Evolutionary conservation across 139 green algal genomes (phyloP).

Genomic region (Dunaliella primolecta): DNA sequence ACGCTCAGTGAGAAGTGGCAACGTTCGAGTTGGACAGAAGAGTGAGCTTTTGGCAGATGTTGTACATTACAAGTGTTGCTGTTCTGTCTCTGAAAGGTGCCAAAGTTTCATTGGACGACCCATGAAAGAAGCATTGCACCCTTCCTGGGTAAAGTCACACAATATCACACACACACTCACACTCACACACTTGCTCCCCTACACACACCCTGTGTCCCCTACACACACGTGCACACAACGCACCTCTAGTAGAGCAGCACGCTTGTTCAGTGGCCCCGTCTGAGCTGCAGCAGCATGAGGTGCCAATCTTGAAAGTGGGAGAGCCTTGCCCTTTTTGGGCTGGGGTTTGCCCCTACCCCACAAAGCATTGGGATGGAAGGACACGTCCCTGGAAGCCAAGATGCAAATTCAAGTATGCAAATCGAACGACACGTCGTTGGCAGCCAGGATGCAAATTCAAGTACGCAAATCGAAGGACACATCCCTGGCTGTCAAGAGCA

Average conservation of each 20-base stretch:
- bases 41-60: too few relatives aligned
- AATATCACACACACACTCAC: too few relatives aligned
- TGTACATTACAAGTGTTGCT: too few relatives aligned
- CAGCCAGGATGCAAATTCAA: not conserved
- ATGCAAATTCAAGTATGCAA: slow-evolving; percentile 6
- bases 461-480: slow-evolving; percentile 21
- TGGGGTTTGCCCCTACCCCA: slow-evolving; percentile 5
- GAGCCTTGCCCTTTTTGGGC: not conserved
- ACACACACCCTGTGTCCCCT: too few relatives aligned
- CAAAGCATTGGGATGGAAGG: slow-evolving; percentile 28
- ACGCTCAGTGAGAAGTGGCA: too few relatives aligned
- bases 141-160: too few relatives aligned
- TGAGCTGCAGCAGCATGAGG: not conserved
- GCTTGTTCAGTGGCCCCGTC: slow-evolving; percentile 15
- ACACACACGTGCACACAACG: not conserved
- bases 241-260: not conserved
- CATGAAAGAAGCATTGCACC: too few relatives aligned
- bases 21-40: too few relatives aligned
- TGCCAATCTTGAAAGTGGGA: not conserved
- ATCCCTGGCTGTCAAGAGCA: not conserved
- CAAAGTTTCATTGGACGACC: too few relatives aligned
- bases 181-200: too few relatives aligned
- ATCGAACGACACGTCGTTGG: slow-evolving; percentile 17
- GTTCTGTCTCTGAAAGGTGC: too few relatives aligned
- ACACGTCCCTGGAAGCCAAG: not conserved